Base-by-base conservation (phyloP, 768 basidiomycete species). In the Boletus vinaceobasis region DNA sequence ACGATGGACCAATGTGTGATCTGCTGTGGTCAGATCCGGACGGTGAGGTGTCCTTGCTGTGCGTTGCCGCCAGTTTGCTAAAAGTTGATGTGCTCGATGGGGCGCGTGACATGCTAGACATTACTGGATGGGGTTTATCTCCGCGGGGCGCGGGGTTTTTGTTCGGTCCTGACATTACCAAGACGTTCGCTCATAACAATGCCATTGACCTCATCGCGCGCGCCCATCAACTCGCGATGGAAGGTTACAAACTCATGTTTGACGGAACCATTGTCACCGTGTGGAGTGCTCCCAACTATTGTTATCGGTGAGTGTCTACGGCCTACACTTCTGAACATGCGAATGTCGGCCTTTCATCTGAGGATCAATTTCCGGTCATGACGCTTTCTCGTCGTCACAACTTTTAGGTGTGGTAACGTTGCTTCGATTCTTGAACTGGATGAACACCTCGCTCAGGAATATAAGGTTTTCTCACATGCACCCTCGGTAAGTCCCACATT, bases 11-110 rank as follows among this genome's bases (percentile, higher is more conserved):
- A 8, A 98, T 98, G 96, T 98, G 96, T 66, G 96, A 98, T 73
- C 77, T 98, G 2, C 77, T 98, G n/a, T 98, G 96, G 96, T 97
- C 95, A 55, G 96, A 98, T 77, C 96, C 96, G 43, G 96, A 98
- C 71, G 95, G 94, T 94, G 52, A 60, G 67, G 56, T 14, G 61
- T 40, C 49, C 55, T 31, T 29, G 17, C 48, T 21, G 33, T 45
- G 53, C 39, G n/a, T 54, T 52, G 55, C 38, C 42, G 45, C 52
- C 42, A 50, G 29, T 23, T 47, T 48, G 61, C 65, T 54, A 60
- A 62, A 45, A n/a, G n/a, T 26, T 48, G 38, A 74, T 60, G 75
- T 48, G 35, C 52, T 56, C 52, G 29, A 50, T 50, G 48, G 35
- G 50, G 52, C 35, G 33, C 52, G 27, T 37, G 48, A 15, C 15